Evolutionary conservation across 176 grass and related monocot genomes (phyloP).

Genomic region (Triticum monococcum): DNA sequence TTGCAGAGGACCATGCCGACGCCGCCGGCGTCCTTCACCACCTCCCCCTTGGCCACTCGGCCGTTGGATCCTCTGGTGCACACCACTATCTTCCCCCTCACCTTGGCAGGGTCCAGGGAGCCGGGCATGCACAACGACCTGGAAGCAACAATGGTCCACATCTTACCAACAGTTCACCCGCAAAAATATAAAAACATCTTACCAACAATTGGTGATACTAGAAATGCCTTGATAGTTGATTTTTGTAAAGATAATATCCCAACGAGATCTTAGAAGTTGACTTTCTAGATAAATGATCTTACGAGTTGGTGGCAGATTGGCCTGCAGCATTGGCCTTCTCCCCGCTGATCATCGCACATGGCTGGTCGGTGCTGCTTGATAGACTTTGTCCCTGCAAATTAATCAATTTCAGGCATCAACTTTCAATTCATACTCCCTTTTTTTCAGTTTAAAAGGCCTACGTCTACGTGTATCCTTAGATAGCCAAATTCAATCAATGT

Average conservation of each 20-base stretch:
- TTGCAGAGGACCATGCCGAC: slow-evolving; percentile 67
- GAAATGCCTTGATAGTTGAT: no score
- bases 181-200: no score
- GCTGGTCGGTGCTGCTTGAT: neutral
- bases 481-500: no score
- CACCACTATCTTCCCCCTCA: slow-evolving; percentile 51
- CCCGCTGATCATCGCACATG: slow-evolving; percentile 46
- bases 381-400: slow-evolving; percentile 65
- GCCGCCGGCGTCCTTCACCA: slow-evolving; percentile 57
- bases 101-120: slow-evolving; percentile 47
- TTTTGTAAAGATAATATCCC: no score
- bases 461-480: fast-evolving
- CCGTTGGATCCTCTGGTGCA: slow-evolving; percentile 52
- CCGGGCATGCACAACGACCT: slow-evolving; percentile 49
- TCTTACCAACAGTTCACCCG: no score
- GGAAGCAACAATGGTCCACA: neutral
- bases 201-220: neutral
- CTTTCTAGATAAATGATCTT: neutral
- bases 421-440: no score
- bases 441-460: no score
- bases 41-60: slow-evolving; percentile 39
- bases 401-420: no score
- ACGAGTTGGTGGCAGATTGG: slow-evolving; percentile 33
- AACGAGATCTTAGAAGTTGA: neutral
- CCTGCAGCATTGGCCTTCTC: slow-evolving; percentile 37